Evolutionary conservation across 805 yeast species (phyloP), one percentile per base, ranked within the genome.

Genomic region (Candida glaebosa): DNA sequence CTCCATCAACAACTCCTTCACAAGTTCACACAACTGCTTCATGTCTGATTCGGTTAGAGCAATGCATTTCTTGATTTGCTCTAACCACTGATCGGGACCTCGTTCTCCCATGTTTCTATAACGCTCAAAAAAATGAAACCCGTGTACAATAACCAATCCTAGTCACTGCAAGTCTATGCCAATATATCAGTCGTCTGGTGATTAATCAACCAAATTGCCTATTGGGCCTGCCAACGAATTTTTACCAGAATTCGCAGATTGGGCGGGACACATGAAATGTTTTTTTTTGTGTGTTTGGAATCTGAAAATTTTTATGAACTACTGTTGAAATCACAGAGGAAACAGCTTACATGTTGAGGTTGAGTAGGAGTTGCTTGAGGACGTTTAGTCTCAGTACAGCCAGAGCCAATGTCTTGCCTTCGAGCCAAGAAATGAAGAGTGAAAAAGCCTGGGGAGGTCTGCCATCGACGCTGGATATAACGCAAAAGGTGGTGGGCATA

Each of bases 61-160:
- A 54, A 85, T 83, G 68, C 98, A 93, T 57, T 88, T 85, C 58
- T 84, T 84, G 57, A 91, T 86, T 51, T 86, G 90, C 63, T 91
- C 98, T 48, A 91, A 77, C 99, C 99, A 93, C 56, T 81, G 87
- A 55, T 93, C 96, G 18, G 98, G 98, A 34, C 96, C 96, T 63
- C 87, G 69, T 60, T 80, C 87, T 31, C 69, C 65, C 84, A 79
- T 79, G 25, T 40, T 54, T 34, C 18, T 8, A 24, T 12, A 8
- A 24, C 8, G 10, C 12, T 24, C 8, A 24, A 24, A n/a, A n/a
- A n/a, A n/a, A n/a, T n/a, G n/a, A n/a, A n/a, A n/a, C n/a, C n/a
- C n/a, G n/a, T n/a, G n/a, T n/a, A n/a, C n/a, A n/a, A n/a, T n/a
- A n/a, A n/a, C n/a, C n/a, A n/a, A n/a, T n/a, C n/a, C n/a, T n/a